phyloP scores from a whole-genome alignment of 2,329 filamentous ascomycete genomes.

The Clonostachys chloroleuca region DNA sequence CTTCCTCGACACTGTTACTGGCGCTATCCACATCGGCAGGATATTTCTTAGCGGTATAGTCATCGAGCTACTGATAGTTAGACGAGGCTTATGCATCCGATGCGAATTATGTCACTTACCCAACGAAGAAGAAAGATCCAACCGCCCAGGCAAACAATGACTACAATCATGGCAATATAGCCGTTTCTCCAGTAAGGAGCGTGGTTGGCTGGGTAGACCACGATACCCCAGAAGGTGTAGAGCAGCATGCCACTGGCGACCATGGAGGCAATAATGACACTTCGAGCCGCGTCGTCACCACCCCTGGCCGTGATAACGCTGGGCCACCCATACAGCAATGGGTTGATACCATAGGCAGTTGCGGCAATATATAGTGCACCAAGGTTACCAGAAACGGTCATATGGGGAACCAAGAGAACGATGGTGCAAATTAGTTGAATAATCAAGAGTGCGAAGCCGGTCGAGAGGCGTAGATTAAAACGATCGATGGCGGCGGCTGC shows the following conservation, averaged over 20 bases:
- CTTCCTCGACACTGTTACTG: too few relatives aligned
- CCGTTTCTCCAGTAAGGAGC: slow-evolving; percentile 32
- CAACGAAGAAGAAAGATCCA: too few relatives aligned
- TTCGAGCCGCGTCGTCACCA: slow-evolving; percentile 30
- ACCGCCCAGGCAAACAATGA: too few relatives aligned
- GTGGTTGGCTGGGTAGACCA: slow-evolving; percentile 32
- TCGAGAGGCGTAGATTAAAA: slow-evolving; percentile 7
- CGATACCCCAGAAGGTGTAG: slow-evolving; percentile 39
- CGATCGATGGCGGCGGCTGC: slow-evolving; percentile 12
- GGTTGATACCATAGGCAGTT: slow-evolving; percentile 15
- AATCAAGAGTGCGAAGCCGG: slow-evolving; percentile 6
- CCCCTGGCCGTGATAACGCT: slow-evolving; percentile 12
- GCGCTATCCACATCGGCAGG: too few relatives aligned
- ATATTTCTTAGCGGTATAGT: too few relatives aligned
- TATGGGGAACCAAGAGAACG: slow-evolving; percentile 11
- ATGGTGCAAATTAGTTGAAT: slow-evolving; percentile 10
- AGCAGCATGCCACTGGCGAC: slow-evolving; percentile 28
- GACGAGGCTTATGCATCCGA: too few relatives aligned
- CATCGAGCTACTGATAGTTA: too few relatives aligned
- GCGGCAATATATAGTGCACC: slow-evolving; percentile 14
- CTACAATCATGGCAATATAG: slow-evolving; percentile 12
- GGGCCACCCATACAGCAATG: slow-evolving; percentile 16
- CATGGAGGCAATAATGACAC: slow-evolving; percentile 32
- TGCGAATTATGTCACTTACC: too few relatives aligned
- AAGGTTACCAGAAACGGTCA: slow-evolving; percentile 10